Evolutionary conservation across 345 rosid species (phyloP).

Genomic region (Eucalyptus sideroxylon): DNA sequence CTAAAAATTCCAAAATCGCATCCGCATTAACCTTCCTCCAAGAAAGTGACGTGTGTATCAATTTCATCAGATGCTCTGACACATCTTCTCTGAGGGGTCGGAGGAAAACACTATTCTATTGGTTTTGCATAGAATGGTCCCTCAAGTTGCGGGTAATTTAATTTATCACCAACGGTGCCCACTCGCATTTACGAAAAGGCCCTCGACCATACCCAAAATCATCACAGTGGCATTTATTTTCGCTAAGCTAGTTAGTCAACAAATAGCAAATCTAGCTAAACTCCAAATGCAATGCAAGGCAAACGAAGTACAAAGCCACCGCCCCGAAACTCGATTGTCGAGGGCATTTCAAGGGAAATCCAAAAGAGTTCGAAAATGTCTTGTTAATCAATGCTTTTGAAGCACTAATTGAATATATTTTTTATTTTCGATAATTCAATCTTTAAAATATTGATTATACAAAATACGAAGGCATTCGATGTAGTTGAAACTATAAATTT

Average conservation of each 20-base stretch:
- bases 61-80: not conserved
- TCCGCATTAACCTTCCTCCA: not conserved
- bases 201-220: not conserved
- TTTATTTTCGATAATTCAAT: accelerated
- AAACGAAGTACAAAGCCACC: not conserved
- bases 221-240: accelerated
- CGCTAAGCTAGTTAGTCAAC: not conserved
- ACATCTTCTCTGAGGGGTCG: not conserved
- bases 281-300: not conserved
- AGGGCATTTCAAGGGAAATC: accelerated
- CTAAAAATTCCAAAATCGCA: not conserved
- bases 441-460: accelerated
- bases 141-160: not conserved
- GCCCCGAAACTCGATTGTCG: not conserved
- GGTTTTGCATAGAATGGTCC: not conserved
- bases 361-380: not conserved
- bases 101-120: not conserved
- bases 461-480: accelerated
- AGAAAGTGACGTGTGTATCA: not conserved
- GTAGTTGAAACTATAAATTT: accelerated
- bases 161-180: not conserved
- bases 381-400: too few species aligned
- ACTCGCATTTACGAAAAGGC: not conserved
- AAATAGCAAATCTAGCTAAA: not conserved
- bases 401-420: accelerated